phyloP scores from a whole-genome alignment of 345 rosid genomes.

The Tarenaya hassleriana region DNA sequence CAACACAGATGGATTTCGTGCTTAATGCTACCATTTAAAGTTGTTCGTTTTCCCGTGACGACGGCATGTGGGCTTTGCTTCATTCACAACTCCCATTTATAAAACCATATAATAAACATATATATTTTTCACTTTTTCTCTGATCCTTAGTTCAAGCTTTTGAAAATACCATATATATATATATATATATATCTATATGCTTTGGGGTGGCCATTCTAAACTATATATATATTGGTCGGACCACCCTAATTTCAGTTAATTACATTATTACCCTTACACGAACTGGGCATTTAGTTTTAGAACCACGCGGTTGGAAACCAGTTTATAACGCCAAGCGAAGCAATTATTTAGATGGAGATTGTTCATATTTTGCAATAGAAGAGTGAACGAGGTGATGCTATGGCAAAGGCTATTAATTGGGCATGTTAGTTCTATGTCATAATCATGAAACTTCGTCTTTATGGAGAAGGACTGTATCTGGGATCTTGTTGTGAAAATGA shows the following conservation, averaged over 20 bases:
- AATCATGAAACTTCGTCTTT: slow-evolving; percentile 42
- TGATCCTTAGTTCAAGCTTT: too few species aligned
- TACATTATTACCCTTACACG: too few species aligned
- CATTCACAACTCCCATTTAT: slow-evolving; percentile 19
- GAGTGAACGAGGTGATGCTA: slow-evolving; percentile 22
- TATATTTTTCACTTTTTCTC: background rate
- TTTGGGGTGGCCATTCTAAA: too few species aligned
- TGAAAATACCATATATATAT: too few species aligned
- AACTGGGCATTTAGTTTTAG: too few species aligned
- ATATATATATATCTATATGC: too few species aligned
- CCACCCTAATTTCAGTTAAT: too few species aligned
- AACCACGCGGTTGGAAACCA: too few species aligned
- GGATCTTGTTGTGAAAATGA: slow-evolving; percentile 31
- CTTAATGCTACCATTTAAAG: slow-evolving; percentile 24
- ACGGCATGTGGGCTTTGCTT: slow-evolving; percentile 45
- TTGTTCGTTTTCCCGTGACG: slow-evolving; percentile 24
- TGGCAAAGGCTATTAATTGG: slow-evolving; percentile 13
- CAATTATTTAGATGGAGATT: slow-evolving; percentile 1
- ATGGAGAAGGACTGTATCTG: slow-evolving; percentile 25
- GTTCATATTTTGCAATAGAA: background rate
- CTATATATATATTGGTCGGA: too few species aligned
- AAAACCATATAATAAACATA: slow-evolving; percentile 4
- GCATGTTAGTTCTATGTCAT: slow-evolving; percentile 70
- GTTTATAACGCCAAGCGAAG: slow-evolving; percentile 1
- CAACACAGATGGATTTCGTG: slow-evolving; percentile 26